These are phyloP conservation scores for Stromatinia cepivora DNA, from an alignment of 2,329 filamentous ascomycete genomes.

Conservation along the genomic window DNA sequence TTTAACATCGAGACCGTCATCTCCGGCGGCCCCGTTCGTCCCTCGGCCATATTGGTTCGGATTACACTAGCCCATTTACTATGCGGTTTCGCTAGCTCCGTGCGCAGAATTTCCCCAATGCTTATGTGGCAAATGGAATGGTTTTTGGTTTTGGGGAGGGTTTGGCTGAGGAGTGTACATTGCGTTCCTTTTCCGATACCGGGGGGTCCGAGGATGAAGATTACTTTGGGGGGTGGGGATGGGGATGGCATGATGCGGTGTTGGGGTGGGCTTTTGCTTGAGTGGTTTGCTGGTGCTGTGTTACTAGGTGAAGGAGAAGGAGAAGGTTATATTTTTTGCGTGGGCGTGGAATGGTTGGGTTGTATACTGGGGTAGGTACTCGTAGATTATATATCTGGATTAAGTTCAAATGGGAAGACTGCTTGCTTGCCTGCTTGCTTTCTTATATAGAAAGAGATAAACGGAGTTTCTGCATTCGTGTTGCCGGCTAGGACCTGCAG, in stretches of 20 bases:
- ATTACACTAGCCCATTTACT: constrained; percentile 9
- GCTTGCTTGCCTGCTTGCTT: too few relatives aligned
- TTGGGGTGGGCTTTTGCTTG: background rate
- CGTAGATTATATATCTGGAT: too few relatives aligned
- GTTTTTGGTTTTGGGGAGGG: background rate
- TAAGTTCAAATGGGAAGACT: too few relatives aligned
- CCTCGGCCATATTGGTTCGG: constrained; percentile 12
- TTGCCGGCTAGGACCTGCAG: too few relatives aligned
- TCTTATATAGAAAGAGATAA: too few relatives aligned
- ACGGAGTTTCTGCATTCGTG: too few relatives aligned
- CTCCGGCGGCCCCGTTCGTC: background rate
- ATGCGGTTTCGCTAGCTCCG: background rate
- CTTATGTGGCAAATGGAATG: constrained; percentile 2
- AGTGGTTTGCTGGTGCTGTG: background rate
- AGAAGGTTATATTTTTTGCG: too few relatives aligned
- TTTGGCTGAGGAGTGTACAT: background rate
- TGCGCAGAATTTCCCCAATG: constrained; percentile 2
- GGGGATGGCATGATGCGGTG: too few relatives aligned
- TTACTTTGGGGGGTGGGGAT: background rate
- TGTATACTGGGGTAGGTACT: too few relatives aligned
- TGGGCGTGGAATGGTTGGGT: too few relatives aligned
- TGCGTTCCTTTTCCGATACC: constrained; percentile 17
- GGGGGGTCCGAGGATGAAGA: constrained; percentile 6
- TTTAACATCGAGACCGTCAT: constrained; percentile 11
- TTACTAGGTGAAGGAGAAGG: too few relatives aligned